Conservation (phyloP, 768 basidiomycete genomes). For the Royoungia palumana region DNA sequence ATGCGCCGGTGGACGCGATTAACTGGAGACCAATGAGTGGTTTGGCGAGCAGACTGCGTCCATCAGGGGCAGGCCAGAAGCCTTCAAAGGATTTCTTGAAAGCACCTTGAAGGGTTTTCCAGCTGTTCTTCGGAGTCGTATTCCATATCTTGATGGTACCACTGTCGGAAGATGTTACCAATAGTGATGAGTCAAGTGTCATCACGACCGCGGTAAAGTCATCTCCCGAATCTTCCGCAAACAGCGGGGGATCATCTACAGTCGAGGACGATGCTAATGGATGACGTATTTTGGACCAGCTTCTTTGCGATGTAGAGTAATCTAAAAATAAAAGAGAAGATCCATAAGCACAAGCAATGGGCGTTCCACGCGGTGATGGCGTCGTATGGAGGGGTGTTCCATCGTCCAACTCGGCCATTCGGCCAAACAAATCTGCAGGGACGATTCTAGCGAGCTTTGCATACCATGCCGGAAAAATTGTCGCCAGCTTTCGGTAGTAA, state of each 20-base stretch:
- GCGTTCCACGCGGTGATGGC: slow-evolving; percentile 9
- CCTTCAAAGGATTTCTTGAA: not conserved
- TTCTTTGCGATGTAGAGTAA: not conserved
- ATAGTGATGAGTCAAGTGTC: slow-evolving; percentile 5
- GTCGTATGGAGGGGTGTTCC: slow-evolving; percentile 1
- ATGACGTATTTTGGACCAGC: slow-evolving; percentile 5
- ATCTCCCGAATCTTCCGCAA: not conserved
- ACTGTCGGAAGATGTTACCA: slow-evolving; percentile 7
- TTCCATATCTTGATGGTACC: slow-evolving; percentile 15
- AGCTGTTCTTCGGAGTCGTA: slow-evolving; percentile 1
- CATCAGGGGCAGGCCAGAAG: slow-evolving; percentile 14
- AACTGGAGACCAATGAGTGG: slow-evolving; percentile 9
- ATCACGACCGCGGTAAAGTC: slow-evolving; percentile 2
- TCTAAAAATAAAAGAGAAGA: slow-evolving; percentile 4
- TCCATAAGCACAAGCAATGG: slow-evolving; percentile 1
- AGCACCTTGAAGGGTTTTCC: slow-evolving; percentile 1
- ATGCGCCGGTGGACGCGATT: not conserved
- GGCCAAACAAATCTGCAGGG: slow-evolving; percentile 2
- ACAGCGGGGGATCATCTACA: slow-evolving; percentile 9
- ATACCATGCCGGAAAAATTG: slow-evolving; percentile 15
- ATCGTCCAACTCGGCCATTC: slow-evolving; percentile 8
- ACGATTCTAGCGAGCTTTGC: slow-evolving; percentile 8
- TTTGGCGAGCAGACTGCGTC: slow-evolving; percentile 10
- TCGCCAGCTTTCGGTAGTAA: slow-evolving; percentile 4
- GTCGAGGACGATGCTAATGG: slow-evolving; percentile 2